Evolutionary conservation across 2,329 filamentous ascomycete species (phyloP), one percentile per base, ranked within the genome.

Genomic region (Rutstroemia sp.): DNA sequence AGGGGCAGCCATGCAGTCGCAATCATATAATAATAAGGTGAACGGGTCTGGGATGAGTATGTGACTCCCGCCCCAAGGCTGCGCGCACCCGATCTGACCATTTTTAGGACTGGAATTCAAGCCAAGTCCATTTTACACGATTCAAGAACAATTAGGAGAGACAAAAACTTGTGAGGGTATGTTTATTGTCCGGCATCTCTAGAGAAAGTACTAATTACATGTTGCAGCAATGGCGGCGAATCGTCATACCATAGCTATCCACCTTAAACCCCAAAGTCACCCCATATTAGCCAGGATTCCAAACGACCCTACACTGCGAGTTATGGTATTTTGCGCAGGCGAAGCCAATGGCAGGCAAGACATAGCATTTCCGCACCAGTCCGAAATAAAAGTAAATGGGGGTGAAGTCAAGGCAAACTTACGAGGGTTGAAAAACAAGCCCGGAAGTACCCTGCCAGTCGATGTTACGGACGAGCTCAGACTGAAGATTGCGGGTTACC

Each of bases 371-470:
- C 94, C 94, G 1, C 84, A 92, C 64, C 91, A 96, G 72, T 88
- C 94, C 34, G 94, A 99, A 69, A 79, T 99, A 57, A 92, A 91
- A 69, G 83, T 96, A 56, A 99, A 99, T 65, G 80, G 84, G 9
- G 87, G 87, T 36, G 90, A 96, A 57, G 80, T 96, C 63, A 94
- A 92, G 71, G 87, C 88, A n/a, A 99, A 97, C 69, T 79, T 95
- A 63, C 88, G 94, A 63, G 94, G 94, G 4, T 73, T 99, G 60
- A 99, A 99, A 73, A 96, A 96, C 71, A 95, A 94, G 71, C 89
- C 92, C 6, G 94, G 94, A 21, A 95, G 94, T 46, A 99, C 94
- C 42, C 85, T 90, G 66, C 94, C 94, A 7, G 91, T 89, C 48
- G 94, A 99, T 72, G 87, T 99, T 60, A 99, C 94, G 7, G 76